Evolutionary conservation across 768 basidiomycete species (phyloP).

Genomic region (Hysterangium stoloniferum): DNA sequence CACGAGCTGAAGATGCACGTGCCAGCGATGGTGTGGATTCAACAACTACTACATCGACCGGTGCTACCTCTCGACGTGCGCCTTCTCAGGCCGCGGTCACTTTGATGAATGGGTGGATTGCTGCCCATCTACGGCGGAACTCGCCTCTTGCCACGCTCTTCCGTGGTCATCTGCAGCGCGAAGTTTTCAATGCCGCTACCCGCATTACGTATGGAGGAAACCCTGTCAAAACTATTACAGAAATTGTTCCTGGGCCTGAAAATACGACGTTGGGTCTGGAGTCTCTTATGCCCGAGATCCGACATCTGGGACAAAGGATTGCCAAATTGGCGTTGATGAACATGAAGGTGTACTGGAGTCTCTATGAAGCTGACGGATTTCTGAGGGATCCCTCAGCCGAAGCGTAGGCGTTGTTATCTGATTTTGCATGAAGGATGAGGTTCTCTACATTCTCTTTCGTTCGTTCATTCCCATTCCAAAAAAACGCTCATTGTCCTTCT

Average conservation of each 20-base stretch:
- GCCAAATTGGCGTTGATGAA: slow-evolving; percentile 68
- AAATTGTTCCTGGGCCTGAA: slow-evolving; percentile 5
- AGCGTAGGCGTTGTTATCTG: neutral
- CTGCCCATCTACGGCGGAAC: slow-evolving; percentile 51
- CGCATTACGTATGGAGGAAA: slow-evolving; percentile 25
- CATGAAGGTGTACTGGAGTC: slow-evolving; percentile 63
- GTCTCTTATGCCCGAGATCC: slow-evolving; percentile 61
- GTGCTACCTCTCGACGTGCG: slow-evolving; percentile 15
- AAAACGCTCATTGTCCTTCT: neutral
- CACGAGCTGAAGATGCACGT: slow-evolving; percentile 49
- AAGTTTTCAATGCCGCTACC: slow-evolving; percentile 54
- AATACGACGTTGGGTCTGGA: slow-evolving; percentile 56
- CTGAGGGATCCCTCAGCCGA: slow-evolving; percentile 21
- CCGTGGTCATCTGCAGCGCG: slow-evolving; percentile 54
- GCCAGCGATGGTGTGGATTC: neutral
- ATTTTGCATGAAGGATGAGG: neutral
- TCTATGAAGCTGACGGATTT: slow-evolving; percentile 67
- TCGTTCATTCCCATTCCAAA: neutral
- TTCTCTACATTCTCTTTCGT: neutral
- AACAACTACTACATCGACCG: neutral
- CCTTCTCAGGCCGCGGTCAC: slow-evolving; percentile 42
- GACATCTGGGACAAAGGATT: slow-evolving; percentile 60
- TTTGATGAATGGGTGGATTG: slow-evolving; percentile 67
- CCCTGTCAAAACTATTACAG: neutral
- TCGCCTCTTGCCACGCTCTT: slow-evolving; percentile 56